Evolutionary conservation across 768 basidiomycete species (phyloP), one percentile per base, ranked within the genome.

Genomic region (Asterophora lycoperdoides): DNA sequence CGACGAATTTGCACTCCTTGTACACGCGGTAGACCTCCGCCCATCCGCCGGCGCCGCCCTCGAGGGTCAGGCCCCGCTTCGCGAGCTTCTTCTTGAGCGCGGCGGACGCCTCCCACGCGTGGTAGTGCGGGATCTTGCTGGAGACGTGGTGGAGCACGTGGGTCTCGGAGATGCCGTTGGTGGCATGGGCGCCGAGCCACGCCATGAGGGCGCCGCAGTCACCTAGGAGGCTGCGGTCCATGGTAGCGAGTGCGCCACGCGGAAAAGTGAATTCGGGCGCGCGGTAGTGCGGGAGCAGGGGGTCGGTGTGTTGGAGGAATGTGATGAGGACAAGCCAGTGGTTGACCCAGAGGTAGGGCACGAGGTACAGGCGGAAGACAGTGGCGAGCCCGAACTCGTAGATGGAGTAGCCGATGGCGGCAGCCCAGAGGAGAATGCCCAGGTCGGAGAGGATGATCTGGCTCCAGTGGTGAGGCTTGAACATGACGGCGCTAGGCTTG

Each of bases 301-400:
- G 92, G 70, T 97, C 95, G 60, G 95, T 97, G 75, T 99, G 95
- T 73, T 99, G 95, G 43, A 97, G 77, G 86, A 92, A 97, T 15
- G 93, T 96, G 73, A 97, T 96, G 59, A 93, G 61, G 49, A 97
- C 91, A 46, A 97, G 78, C 93, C 93, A 96, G 76, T 93, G 90
- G 75, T 91, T 91, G 45, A 86, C 82, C 83, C 89, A 92, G 52
- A 98, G 76, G 72, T 97, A 98, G 45, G 94, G 93, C 14, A 89
- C 76, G 46, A 89, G 64, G 67, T 97, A 99, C 55, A 87, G 68
- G 54, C 80, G 77, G 70, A 89, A 79, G 43, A 96, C 84, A 39
- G 80, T 79, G 38, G 67, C 63, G 68, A 91, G 85, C 29, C 91
- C 86, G 46, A 75, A 80, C 41, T 73, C 65, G 64, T 78, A 70